Evolutionary conservation across 73 alveolate genomes (phyloP), one percentile per base, ranked within the genome.

Genomic region (Symbiodinium natans): DNA sequence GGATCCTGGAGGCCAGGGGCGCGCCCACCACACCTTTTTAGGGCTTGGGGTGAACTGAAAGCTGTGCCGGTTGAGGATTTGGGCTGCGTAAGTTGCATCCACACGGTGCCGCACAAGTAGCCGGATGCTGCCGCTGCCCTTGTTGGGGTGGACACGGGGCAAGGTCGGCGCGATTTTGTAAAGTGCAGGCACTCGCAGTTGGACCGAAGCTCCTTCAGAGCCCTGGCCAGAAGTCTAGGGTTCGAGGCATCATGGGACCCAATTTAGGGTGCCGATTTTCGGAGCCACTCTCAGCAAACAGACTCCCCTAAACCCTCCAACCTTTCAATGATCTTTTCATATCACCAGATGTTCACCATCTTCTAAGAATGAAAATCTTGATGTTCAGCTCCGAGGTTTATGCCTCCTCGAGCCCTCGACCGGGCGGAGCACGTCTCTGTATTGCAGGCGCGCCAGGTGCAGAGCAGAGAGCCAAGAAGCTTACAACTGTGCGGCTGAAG

Each of bases 1-100:
- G 27, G 63, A 92, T 92, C 98, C 89, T 71, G 48, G 31, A 25
- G 63, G 73, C 71, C n/a, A n/a, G n/a, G n/a, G n/a, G n/a, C n/a
- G n/a, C n/a, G n/a, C n/a, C n/a, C n/a, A n/a, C n/a, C n/a, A n/a
- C n/a, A n/a, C n/a, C n/a, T n/a, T n/a, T n/a, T n/a, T n/a, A n/a
- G n/a, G n/a, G n/a, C n/a, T n/a, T n/a, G n/a, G n/a, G n/a, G n/a
- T n/a, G n/a, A n/a, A n/a, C n/a, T n/a, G n/a, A n/a, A n/a, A n/a
- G n/a, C n/a, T n/a, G n/a, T n/a, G n/a, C n/a, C n/a, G n/a, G n/a
- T n/a, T n/a, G n/a, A n/a, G n/a, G n/a, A n/a, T n/a, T n/a, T n/a
- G n/a, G n/a, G n/a, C n/a, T n/a, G n/a, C n/a, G n/a, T n/a, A n/a
- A n/a, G n/a, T n/a, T n/a, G n/a, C n/a, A 3, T 17, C 68, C 17